phyloP scores from a whole-genome alignment of 1,284 basidiomycete species.

The Cutaneotrichosporon spelunceum region DNA sequence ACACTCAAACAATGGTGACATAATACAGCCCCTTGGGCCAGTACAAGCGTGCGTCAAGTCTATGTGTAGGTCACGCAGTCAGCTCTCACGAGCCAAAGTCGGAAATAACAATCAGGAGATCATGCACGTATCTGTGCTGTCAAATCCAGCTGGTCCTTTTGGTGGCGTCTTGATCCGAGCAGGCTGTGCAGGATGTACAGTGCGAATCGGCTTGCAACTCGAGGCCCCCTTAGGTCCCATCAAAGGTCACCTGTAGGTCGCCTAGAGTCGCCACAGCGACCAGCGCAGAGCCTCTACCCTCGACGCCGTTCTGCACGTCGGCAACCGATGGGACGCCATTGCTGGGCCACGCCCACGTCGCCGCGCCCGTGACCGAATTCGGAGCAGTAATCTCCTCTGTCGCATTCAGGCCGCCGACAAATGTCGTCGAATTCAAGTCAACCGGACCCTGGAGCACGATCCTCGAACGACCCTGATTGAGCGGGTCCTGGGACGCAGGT shows the following conservation, averaged over 20 bases:
- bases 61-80: no score
- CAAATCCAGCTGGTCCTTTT: no score
- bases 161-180: no score
- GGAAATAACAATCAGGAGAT: no score
- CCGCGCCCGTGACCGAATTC: slow-evolving; percentile 31
- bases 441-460: slow-evolving; percentile 30
- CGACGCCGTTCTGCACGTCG: slow-evolving; percentile 19
- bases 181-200: no score
- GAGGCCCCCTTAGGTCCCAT: slow-evolving; percentile 28
- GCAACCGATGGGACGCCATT: slow-evolving; percentile 1
- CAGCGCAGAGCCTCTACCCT: slow-evolving; percentile 30
- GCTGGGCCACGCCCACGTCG: slow-evolving; percentile 27
- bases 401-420: slow-evolving; percentile 28
- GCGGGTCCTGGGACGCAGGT: slow-evolving; percentile 28
- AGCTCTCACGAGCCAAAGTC: no score
- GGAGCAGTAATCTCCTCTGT: slow-evolving; percentile 23
- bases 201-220: background rate
- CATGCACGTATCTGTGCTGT: no score
- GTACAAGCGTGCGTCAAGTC: no score
- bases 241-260: slow-evolving; percentile 40
- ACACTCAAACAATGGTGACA: no score
- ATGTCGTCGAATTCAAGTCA: slow-evolving; percentile 27
- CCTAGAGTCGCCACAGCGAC: slow-evolving; percentile 38
- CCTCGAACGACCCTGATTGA: slow-evolving; percentile 24
- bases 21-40: no score